A percentile compares a stretch with the other conserved stretches of the same genome.
phyloP scores from a whole-genome alignment of 2,329 filamentous ascomycete species.

The Blumeria hordei region DNA sequence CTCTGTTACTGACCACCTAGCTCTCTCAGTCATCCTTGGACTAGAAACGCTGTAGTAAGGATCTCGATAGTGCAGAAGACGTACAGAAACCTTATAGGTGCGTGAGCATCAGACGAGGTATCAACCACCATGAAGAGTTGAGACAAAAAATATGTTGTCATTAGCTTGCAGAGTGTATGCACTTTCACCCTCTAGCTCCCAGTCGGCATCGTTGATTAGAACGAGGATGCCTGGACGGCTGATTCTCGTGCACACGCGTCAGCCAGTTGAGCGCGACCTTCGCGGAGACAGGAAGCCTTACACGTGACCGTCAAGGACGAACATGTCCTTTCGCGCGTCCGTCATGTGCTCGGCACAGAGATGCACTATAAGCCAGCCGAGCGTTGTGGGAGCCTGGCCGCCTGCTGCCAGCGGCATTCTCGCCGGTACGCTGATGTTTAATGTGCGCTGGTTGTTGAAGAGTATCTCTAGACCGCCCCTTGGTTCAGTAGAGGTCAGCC shows the following conservation, averaged over 20 bases:
- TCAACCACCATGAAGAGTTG: conserved; percentile 81
- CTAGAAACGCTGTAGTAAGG: too few relatives aligned
- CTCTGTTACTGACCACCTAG: too few relatives aligned
- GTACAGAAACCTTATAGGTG: too few relatives aligned
- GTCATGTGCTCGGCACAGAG: conserved; percentile 67
- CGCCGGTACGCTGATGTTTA: conserved; percentile 43
- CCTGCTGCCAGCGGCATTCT: conserved; percentile 19
- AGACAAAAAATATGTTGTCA: conserved; percentile 89
- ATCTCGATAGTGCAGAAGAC: too few relatives aligned
- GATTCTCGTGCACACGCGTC: not conserved
- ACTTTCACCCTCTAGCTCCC: conserved; percentile 92
- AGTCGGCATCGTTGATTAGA: conserved; percentile 92
- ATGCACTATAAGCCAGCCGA: conserved; percentile 54
- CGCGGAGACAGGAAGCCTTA: conserved; percentile 23
- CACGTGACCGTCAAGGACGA: conserved; percentile 72
- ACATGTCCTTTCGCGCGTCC: conserved; percentile 65
- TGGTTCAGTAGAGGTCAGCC: too few relatives aligned
- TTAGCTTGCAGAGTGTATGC: conserved; percentile 58
- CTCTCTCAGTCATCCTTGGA: too few relatives aligned
- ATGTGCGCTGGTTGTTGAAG: conserved; percentile 60
- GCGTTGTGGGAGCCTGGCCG: conserved; percentile 35
- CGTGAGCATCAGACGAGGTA: not conserved
- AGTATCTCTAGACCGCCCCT: conserved; percentile 88
- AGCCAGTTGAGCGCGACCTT: not conserved
- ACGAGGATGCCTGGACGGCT: conserved; percentile 83